Evolutionary conservation across 305 asterid species (phyloP).

Genomic region (Andrographis paniculata): DNA sequence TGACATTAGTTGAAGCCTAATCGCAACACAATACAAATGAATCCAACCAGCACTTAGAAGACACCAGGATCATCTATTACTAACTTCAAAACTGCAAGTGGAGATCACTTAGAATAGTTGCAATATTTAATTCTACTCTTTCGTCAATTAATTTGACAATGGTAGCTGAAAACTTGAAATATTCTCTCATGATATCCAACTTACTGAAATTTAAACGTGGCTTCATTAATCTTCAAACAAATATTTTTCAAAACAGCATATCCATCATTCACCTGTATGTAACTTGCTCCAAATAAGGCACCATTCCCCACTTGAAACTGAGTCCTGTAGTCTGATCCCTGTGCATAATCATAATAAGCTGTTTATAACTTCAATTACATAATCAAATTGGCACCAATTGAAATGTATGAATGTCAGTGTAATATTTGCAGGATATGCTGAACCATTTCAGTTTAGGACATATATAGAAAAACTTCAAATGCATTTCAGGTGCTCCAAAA

Average conservation of each 20-base stretch:
- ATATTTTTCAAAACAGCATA: constrained; percentile 7
- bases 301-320: constrained; percentile 86
- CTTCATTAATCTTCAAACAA: constrained; percentile 3
- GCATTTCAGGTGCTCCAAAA: too few relatives aligned
- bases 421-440: too few relatives aligned
- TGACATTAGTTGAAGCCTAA: too few relatives aligned
- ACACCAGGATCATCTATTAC: too few relatives aligned
- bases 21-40: too few relatives aligned
- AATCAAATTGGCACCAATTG: constrained; percentile 11
- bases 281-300: constrained; percentile 80
- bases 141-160: background rate
- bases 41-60: too few relatives aligned
- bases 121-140: background rate
- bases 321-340: constrained; percentile 66
- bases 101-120: too few relatives aligned
- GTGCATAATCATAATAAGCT: constrained; percentile 15
- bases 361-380: constrained; percentile 14
- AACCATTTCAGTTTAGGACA: too few relatives aligned
- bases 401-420: background rate
- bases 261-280: constrained; percentile 62
- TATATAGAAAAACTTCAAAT: too few relatives aligned
- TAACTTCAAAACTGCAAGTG: too few relatives aligned
- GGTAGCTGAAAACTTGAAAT: background rate
- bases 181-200: background rate
- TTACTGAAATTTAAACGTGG: background rate